Conservation (phyloP, 805 yeast genomes). For the Cyberlindnera amylophila region DNA sequence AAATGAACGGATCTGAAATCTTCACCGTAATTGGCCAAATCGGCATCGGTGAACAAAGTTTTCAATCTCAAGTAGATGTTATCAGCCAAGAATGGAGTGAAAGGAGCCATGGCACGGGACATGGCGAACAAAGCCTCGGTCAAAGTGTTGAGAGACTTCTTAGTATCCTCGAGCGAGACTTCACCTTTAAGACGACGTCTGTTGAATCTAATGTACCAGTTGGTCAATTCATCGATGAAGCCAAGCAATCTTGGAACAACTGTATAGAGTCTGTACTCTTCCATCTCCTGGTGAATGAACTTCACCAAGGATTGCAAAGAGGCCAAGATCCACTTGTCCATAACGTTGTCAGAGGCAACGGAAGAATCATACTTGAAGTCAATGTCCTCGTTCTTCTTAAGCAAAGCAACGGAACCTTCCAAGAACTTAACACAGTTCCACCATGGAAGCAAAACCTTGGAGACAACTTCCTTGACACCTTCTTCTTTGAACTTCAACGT, state of each 20-base stretch:
- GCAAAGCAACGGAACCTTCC: conserved; percentile 86
- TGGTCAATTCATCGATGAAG: conserved; percentile 91
- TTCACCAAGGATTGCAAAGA: conserved; percentile 89
- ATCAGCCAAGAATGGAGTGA: conserved; percentile 95
- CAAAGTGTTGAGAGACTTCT: conserved; percentile 83
- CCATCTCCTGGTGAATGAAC: conserved; percentile 88
- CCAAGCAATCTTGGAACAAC: conserved; percentile 90
- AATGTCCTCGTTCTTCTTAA: conserved; percentile 67
- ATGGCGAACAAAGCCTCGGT: conserved; percentile 86
- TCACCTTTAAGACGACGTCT: conserved; percentile 98
- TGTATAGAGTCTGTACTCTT: conserved; percentile 83
- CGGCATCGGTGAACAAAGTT: conserved; percentile 55
- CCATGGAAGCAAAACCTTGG: conserved; percentile 96
- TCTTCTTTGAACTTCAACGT: conserved; percentile 96
- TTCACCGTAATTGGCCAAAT: conserved; percentile 44
- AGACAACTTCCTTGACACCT: conserved; percentile 96
- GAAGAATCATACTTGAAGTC: conserved; percentile 71
- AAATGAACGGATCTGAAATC: conserved; percentile 89
- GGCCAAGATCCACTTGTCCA: conserved; percentile 97
- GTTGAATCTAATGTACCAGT: conserved; percentile 98
- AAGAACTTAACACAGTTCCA: conserved; percentile 96
- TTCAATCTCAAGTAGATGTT: conserved; percentile 76
- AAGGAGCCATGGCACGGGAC: conserved; percentile 97
- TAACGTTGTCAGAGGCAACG: conserved; percentile 73
- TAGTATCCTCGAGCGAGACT: conserved; percentile 78